These are phyloP conservation scores for Tremellales sp. DNA, from an alignment of 1,284 basidiomycete genomes.

Conservation along the genomic window DNA sequence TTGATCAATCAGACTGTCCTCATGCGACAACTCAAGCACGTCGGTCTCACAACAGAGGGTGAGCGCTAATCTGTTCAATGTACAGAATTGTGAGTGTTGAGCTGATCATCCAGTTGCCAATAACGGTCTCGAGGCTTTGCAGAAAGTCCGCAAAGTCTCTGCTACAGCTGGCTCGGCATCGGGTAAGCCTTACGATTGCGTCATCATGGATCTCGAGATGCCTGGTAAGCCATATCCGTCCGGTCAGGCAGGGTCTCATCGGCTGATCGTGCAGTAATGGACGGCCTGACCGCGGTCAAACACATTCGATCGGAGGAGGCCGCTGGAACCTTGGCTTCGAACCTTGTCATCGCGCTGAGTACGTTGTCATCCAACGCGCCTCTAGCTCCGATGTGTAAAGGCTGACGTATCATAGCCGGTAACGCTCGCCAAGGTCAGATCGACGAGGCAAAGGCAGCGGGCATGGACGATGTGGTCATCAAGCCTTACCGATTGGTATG, in stretches of 20 bases:
- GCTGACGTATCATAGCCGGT: slow-evolving; percentile 17
- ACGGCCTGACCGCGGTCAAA: slow-evolving; percentile 39
- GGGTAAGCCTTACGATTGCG: slow-evolving; percentile 34
- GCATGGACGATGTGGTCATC: slow-evolving; percentile 37
- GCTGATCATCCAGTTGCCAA: slow-evolving; percentile 29
- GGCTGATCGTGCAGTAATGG: slow-evolving; percentile 33
- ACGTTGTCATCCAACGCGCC: slow-evolving; percentile 7
- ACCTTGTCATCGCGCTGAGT: slow-evolving; percentile 43
- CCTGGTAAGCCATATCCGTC: slow-evolving; percentile 21
- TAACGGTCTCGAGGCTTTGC: slow-evolving; percentile 49
- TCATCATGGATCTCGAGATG: slow-evolving; percentile 48
- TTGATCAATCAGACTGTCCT: slow-evolving; percentile 47
- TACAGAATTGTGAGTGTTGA: not conserved
- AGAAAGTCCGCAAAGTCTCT: slow-evolving; percentile 37
- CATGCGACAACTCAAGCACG: slow-evolving; percentile 29
- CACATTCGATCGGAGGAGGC: slow-evolving; percentile 38
- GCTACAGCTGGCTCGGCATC: slow-evolving; percentile 7
- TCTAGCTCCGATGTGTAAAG: not conserved
- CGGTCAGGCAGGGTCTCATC: too few species aligned
- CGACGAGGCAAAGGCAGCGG: slow-evolving; percentile 26
- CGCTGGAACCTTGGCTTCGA: slow-evolving; percentile 19
- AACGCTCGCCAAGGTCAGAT: slow-evolving; percentile 39
- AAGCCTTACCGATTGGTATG: slow-evolving; percentile 36
- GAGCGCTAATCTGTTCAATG: slow-evolving; percentile 1
- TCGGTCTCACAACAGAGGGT: slow-evolving; percentile 30